These are phyloP conservation scores for Phlegmacium glaucopus DNA, from an alignment of 768 basidiomycete species.

Conservation along the genomic window DNA sequence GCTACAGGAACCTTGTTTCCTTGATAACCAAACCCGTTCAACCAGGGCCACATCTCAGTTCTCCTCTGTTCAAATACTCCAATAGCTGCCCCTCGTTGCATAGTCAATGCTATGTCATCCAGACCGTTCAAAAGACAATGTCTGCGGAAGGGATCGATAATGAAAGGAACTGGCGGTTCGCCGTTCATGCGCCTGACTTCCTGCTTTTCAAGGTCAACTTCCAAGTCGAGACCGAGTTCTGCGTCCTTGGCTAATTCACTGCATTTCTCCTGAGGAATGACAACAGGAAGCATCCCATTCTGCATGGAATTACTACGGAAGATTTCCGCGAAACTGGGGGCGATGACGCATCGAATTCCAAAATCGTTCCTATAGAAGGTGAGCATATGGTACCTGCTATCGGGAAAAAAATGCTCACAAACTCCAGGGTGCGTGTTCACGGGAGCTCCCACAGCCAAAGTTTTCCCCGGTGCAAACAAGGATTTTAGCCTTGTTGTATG, in stretches of 20 bases:
- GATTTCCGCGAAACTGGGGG: slow-evolving; percentile 89
- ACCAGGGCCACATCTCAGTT: slow-evolving; percentile 86
- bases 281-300: slow-evolving; percentile 86
- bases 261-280: slow-evolving; percentile 68
- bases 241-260: slow-evolving; percentile 74
- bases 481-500: slow-evolving; percentile 73
- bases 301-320: slow-evolving; percentile 90
- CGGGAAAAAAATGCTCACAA: slow-evolving; percentile 46
- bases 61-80: slow-evolving; percentile 75
- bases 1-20: slow-evolving; percentile 68
- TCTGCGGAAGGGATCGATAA: slow-evolving; percentile 84
- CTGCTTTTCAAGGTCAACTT: slow-evolving; percentile 81
- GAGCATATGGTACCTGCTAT: neutral
- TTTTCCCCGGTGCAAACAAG: slow-evolving; percentile 84
- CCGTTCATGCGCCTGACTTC: slow-evolving; percentile 75
- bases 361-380: slow-evolving; percentile 66
- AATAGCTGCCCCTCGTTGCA: slow-evolving; percentile 77
- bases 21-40: slow-evolving; percentile 92
- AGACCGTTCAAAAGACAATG: slow-evolving; percentile 94
- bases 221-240: slow-evolving; percentile 67
- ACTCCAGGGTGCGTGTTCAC: slow-evolving; percentile 90
- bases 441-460: slow-evolving; percentile 89
- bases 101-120: slow-evolving; percentile 94
- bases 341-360: slow-evolving; percentile 84
- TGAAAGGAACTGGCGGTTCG: slow-evolving; percentile 70